Base-by-base conservation (phyloP, 208 protist species). In the Leishmania aethiopica region DNA sequence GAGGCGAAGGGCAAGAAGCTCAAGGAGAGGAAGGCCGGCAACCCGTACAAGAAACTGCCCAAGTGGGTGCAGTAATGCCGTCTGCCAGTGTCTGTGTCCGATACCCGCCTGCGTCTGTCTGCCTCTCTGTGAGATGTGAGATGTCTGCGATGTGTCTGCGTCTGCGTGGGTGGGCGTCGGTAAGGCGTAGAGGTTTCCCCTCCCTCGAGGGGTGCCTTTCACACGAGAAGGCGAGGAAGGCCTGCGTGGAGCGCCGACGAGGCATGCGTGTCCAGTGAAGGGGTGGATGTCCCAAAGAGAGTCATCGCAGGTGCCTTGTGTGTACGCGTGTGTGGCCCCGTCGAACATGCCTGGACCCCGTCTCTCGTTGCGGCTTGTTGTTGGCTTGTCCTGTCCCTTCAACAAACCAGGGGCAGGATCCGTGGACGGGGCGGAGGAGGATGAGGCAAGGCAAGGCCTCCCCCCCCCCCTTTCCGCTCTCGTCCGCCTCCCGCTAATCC, bases 1-100 rank as follows among this genome's bases (percentile, higher is more conserved):
- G 88, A 70, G 64, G 90, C 86, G 17, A 86, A 83, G 75, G 92
- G 91, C 15, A 92, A 90, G 79, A 76, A 77, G 80, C 59, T 89
- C 19, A 93, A 91, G 83, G 77, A 88, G 77, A 88, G 87, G 83
- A 96, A 96, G 86, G 79, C 81, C 4, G 88, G 78, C 32, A 96
- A 96, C 79, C 95, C 95, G 42, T 96, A 96, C 91, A 95, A 94
- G 87, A 92, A 92, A 75, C 86, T 98, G 66, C 93, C 92, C 57
- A 98, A 96, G 87, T 96, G 93, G 92, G 93, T 98, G 11, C 93
- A 89, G 15, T 96, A 91, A 88, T 0, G 49, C 37, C 42, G 10
- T 57, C 6, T 45, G 64, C 47, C 7, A 73, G 15, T 45, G 69
- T 51, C 3, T 51, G 49, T 79, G 60, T 37, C 40, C 47, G 72